Conservation (phyloP, 768 basidiomycete genomes). For the Trametes cingulata region DNA sequence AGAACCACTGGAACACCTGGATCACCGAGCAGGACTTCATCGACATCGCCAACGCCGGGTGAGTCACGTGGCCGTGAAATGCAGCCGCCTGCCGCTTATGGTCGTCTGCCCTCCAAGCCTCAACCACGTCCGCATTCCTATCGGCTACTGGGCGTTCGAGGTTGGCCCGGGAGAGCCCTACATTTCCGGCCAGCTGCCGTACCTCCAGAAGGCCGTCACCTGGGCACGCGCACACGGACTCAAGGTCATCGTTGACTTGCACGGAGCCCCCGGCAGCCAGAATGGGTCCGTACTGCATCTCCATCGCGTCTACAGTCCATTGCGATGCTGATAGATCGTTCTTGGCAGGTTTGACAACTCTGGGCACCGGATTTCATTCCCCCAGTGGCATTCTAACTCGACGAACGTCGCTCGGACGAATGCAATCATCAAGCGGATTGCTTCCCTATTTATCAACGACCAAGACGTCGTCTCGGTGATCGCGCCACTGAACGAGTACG, state of each 20-base stretch:
- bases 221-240: conserved; percentile 74
- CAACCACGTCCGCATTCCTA: conserved; percentile 82
- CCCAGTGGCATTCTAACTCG: conserved; percentile 69
- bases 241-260: conserved; percentile 76
- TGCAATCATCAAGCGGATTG: conserved; percentile 61
- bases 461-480: conserved; percentile 62
- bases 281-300: conserved; percentile 55
- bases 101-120: conserved; percentile 39
- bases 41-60: conserved; percentile 77
- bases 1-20: conserved; percentile 70
- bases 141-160: conserved; percentile 92
- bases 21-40: conserved; percentile 82
- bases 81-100: not conserved
- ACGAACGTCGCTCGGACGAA: conserved; percentile 70
- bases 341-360: conserved; percentile 74
- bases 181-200: conserved; percentile 74
- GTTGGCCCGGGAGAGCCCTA: conserved; percentile 76
- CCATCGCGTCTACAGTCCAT: not conserved
- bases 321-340: not conserved
- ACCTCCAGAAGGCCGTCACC: conserved; percentile 60
- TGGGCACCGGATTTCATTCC: conserved; percentile 60
- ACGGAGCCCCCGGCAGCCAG: conserved; percentile 80
- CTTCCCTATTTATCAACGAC: conserved; percentile 56
- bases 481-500: conserved; percentile 78
- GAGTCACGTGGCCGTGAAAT: conserved; percentile 27